A percentile compares a stretch with the other conserved stretches of the same genome.
Conservation (phyloP, 805 yeast species). For the Candida patagonica region DNA sequence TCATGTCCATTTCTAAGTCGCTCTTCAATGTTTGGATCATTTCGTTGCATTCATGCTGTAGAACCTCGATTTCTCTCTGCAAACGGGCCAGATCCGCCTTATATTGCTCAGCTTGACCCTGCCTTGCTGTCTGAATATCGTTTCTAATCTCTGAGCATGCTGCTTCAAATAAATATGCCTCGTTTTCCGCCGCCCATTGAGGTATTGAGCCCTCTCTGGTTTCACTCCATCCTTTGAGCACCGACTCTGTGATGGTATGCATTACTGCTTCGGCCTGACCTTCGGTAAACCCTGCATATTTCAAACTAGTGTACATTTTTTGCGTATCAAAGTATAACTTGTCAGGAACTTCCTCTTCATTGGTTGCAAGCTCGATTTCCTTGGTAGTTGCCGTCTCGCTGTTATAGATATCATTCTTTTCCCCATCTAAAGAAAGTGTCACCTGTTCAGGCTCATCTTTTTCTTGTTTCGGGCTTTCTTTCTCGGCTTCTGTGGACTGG, state of each 20-base stretch:
- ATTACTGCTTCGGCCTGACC: constrained; percentile 54
- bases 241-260: constrained; percentile 31
- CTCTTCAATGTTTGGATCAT: constrained; percentile 51
- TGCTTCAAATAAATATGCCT: constrained; percentile 79
- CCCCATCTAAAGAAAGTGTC: constrained; percentile 67
- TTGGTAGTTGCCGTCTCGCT: background rate
- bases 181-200: constrained; percentile 71
- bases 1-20: constrained; percentile 72
- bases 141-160: constrained; percentile 81
- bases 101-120: constrained; percentile 55
- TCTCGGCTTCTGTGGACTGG: no score
- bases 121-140: constrained; percentile 67
- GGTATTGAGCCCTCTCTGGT: constrained; percentile 30
- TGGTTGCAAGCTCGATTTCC: constrained; percentile 6
- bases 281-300: constrained; percentile 48
- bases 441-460: constrained; percentile 54
- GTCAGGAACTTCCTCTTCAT: constrained; percentile 7
- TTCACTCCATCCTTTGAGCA: constrained; percentile 27
- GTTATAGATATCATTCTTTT: background rate
- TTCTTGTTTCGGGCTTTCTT: constrained; percentile 38
- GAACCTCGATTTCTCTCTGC: constrained; percentile 60
- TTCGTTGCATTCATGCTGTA: constrained; percentile 70
- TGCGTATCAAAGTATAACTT: constrained; percentile 47
- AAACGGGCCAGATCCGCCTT: constrained; percentile 58
- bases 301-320: constrained; percentile 44